Evolutionary conservation across 225 moss, liverwort and hornwort species (phyloP).

Genomic region (Climacium dendroides): DNA sequence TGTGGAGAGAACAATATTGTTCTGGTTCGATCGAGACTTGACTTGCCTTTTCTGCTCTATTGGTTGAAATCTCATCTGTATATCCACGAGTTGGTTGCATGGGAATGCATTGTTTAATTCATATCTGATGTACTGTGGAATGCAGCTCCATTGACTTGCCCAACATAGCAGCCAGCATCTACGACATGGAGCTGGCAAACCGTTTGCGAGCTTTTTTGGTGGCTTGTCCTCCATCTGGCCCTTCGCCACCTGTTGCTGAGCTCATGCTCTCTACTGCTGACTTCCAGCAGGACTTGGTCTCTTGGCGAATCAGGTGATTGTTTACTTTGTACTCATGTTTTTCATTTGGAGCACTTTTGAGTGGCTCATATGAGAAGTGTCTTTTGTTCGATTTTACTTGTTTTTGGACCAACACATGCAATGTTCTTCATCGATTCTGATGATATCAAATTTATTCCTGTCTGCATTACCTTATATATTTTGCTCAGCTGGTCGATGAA

Average conservation of each 20-base stretch:
- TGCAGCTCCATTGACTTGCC: constrained; percentile 90
- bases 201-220: constrained; percentile 81
- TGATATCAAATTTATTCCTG: neutral
- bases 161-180: constrained; percentile 71
- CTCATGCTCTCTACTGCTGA: constrained; percentile 89
- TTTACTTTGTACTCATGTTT: neutral
- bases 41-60: neutral
- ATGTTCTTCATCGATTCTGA: neutral
- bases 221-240: constrained; percentile 81
- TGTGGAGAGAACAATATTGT: neutral
- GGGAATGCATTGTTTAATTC: neutral
- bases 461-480: neutral
- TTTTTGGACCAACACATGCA: neutral
- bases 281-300: constrained; percentile 66
- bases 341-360: neutral
- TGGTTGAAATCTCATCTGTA: neutral
- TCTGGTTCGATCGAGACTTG: neutral
- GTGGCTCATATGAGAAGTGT: neutral
- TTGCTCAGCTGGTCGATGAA: neutral
- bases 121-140: neutral
- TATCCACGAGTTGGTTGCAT: neutral
- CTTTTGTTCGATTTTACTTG: neutral
- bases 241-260: constrained; percentile 79
- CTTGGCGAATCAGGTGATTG: constrained; percentile 73
- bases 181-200: constrained; percentile 73